Percentiles rank a stretch among this genome's conserved stretches.
phyloP scores from a whole-genome alignment of 352 stramenopile genomes.

The Lagenidium sp. region DNA sequence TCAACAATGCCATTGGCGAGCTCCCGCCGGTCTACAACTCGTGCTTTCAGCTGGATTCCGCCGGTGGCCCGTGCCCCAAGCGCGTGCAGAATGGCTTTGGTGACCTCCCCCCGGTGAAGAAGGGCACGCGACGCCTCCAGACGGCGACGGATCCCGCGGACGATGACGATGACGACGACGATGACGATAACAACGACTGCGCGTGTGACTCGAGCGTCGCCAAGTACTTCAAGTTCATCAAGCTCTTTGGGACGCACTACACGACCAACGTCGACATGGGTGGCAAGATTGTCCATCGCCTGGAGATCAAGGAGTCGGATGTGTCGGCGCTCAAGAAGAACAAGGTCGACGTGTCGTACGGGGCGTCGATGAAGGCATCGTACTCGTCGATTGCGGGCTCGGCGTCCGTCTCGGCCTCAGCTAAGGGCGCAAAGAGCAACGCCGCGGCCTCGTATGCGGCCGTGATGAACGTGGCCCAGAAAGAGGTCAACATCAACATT shows the following conservation, averaged over 20 bases:
- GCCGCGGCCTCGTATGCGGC: conserved; percentile 8
- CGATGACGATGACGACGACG: conserved; percentile 5
- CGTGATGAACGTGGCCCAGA: conserved; percentile 20
- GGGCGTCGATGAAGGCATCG: conserved; percentile 21
- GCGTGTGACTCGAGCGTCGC: conserved; percentile 15
- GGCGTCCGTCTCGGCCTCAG: conserved; percentile 11
- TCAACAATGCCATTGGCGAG: conserved; percentile 7
- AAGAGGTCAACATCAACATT: conserved; percentile 23
- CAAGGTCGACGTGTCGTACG: conserved; percentile 19
- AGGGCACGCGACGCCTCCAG: conserved; percentile 4
- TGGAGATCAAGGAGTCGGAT: conserved; percentile 22
- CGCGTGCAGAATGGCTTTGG: conserved; percentile 13
- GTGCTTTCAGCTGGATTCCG: conserved; percentile 10
- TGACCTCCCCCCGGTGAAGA: conserved; percentile 5
- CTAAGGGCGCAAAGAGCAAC: conserved; percentile 7
- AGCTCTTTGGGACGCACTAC: conserved; percentile 18
- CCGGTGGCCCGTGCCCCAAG: conserved; percentile 10
- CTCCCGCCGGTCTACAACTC: conserved; percentile 6
- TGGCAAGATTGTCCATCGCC: conserved; percentile 18
- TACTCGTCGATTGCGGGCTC: conserved; percentile 13
- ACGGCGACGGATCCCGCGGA: not conserved
- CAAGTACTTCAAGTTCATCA: conserved; percentile 20
- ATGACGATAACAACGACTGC: conserved; percentile 16
- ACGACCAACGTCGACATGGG: conserved; percentile 22
- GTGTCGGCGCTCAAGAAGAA: conserved; percentile 15